Conservation (phyloP, 192 early-diverging fungal genomes). For the Backusella luteola region DNA sequence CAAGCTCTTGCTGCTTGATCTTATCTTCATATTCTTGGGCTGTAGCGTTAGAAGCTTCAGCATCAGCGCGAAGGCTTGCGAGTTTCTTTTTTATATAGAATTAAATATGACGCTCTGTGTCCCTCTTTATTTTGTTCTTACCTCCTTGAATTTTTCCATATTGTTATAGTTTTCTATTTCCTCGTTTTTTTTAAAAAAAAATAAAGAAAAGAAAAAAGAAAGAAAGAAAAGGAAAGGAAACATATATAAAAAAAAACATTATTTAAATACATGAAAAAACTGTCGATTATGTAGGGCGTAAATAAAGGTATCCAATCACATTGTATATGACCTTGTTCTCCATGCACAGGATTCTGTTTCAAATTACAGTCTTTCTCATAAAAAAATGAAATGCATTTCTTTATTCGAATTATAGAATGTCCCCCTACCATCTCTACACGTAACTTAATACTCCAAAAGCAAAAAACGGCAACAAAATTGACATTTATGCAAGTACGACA, state of each 20-base stretch:
- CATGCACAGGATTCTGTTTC: not conserved
- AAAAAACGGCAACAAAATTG: not conserved
- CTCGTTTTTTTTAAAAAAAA: not conserved
- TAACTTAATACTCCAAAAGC: not conserved
- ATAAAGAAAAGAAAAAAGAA: constrained; percentile 1
- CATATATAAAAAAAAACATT: not conserved
- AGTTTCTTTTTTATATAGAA: constrained; percentile 54
- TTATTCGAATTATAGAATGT: too few species aligned
- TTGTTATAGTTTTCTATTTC: not conserved
- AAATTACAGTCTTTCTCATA: too few species aligned
- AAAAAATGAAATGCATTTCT: too few species aligned
- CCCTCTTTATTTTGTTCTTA: constrained; percentile 30
- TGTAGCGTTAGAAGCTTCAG: constrained; percentile 59
- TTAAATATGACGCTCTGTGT: not conserved
- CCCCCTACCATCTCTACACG: not conserved
- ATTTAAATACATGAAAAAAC: not conserved
- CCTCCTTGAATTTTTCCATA: constrained; percentile 67
- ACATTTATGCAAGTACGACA: not conserved
- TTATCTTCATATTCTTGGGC: constrained; percentile 63
- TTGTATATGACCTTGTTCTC: not conserved
- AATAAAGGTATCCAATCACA: not conserved
- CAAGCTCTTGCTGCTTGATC: constrained; percentile 59
- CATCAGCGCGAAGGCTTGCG: constrained; percentile 59
- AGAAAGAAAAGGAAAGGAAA: not conserved
- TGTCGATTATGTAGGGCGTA: not conserved